Percentiles rank a stretch among this genome's conserved stretches.
Evolutionary conservation across 2,329 filamentous ascomycete species (phyloP).

Genomic region (Fusarium aywerte): DNA sequence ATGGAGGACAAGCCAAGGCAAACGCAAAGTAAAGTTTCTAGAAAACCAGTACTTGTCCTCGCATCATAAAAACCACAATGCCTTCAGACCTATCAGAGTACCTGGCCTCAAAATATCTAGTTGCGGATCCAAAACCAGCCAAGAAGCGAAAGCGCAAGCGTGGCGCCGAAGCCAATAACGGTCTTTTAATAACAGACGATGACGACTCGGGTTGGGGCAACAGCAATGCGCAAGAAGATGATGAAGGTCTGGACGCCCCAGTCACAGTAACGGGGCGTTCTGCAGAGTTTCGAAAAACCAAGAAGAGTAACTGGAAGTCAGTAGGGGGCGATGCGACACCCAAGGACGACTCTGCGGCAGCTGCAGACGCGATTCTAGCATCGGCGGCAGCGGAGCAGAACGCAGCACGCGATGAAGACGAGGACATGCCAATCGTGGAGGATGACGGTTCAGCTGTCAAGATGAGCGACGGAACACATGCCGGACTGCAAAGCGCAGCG

Average conservation of each 20-base stretch:
- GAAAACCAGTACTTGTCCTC: background rate
- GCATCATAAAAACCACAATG: constrained; percentile 52
- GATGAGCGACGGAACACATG: constrained; percentile 89
- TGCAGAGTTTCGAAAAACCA: constrained; percentile 76
- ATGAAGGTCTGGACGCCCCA: constrained; percentile 65
- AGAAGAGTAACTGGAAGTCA: constrained; percentile 84
- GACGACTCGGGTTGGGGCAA: constrained; percentile 65
- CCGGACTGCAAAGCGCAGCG: constrained; percentile 85
- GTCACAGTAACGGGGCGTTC: constrained; percentile 62
- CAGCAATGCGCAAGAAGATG: constrained; percentile 53
- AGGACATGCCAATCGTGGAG: constrained; percentile 61
- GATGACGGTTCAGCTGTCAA: constrained; percentile 62
- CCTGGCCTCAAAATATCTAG: constrained; percentile 89
- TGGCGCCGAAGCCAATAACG: constrained; percentile 58
- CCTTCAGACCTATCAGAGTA: constrained; percentile 79
- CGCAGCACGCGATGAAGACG: constrained; percentile 60
- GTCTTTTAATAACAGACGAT: constrained; percentile 74
- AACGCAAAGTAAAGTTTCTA: background rate
- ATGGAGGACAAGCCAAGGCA: constrained; percentile 20
- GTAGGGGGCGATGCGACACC: constrained; percentile 59
- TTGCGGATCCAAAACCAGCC: constrained; percentile 63
- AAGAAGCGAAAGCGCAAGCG: constrained; percentile 75
- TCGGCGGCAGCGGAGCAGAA: constrained; percentile 75
- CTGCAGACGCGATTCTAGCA: constrained; percentile 80
- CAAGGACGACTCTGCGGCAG: constrained; percentile 64